Evolutionary conservation across 768 basidiomycete genomes (phyloP), one percentile per base, ranked within the genome.

Genomic region (Pulveroboletus sp.): DNA sequence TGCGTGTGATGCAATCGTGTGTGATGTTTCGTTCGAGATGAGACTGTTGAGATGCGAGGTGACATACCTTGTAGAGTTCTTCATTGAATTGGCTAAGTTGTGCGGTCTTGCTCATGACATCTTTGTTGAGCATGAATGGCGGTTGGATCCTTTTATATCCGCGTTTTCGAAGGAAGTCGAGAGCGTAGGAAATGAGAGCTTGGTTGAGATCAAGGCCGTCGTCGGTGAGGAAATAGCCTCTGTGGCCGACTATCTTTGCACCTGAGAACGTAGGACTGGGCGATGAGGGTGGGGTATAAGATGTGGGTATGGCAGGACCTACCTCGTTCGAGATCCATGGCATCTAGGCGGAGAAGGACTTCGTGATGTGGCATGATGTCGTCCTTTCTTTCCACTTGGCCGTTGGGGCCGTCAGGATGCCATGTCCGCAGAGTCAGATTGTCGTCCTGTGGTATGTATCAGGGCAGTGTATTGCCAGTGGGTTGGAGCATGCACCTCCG

Each of bases 81-180:
- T 99, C 96, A 65, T 99, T 96, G 60, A 98, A 99, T 69, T 98
- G 93, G 58, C 93, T 90, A 18, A 99, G 82, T 65, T 99, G 96
- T 2, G 96, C 96, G 0, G 96, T 98, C 75, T 96, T 95, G 50
- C 81, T 83, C 96, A 99, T 99, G 61, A 89, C 79, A 21, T 94
- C 90, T 69, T 93, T 94, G 76, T 92, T 93, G 87, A 99, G 97
- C 77, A 99, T 86, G 76, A 96, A 99, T 0, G 96, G 96, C 3
- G 94, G 90, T 67, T 94, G 92, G 43, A 98, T 81, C 72, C 95
- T 97, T 73, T 85, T 95, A 80, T 89, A 97, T 1, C 80, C 83
- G 27, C 76, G 78, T 46, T 77, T 79, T 32, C 92, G 79, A 46
- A 99, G 75, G 69, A 94, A 99, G 65, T 98, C 89, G 57, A 99